Percentiles rank a stretch among this genome's conserved stretches.
Evolutionary conservation across 805 yeast species (phyloP).

Genomic region (Metschnikowia hibisci): DNA sequence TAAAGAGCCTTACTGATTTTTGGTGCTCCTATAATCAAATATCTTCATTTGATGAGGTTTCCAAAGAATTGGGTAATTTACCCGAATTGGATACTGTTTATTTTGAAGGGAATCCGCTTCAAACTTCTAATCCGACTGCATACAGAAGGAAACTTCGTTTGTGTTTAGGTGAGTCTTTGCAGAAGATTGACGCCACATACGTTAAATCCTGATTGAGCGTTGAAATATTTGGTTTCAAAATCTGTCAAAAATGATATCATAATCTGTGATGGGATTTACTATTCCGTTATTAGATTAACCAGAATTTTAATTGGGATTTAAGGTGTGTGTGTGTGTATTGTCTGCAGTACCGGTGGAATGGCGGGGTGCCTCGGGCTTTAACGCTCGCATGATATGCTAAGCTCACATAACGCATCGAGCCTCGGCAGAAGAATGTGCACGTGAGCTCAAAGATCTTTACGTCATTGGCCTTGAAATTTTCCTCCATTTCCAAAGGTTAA

Average conservation of each 20-base stretch:
- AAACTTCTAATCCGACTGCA: constrained; percentile 64
- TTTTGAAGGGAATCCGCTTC: constrained; percentile 91
- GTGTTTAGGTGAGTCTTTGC: constrained; percentile 63
- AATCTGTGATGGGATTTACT: too few relatives aligned
- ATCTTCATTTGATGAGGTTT: constrained; percentile 64
- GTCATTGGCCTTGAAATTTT: too few relatives aligned
- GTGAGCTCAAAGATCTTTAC: too few relatives aligned
- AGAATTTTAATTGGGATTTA: neutral
- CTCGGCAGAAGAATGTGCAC: too few relatives aligned
- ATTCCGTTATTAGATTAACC: neutral
- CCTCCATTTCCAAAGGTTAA: too few relatives aligned
- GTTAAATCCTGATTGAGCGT: constrained; percentile 28
- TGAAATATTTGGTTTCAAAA: too few relatives aligned
- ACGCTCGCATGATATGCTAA: too few relatives aligned
- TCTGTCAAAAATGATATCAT: too few relatives aligned
- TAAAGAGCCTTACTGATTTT: constrained; percentile 74
- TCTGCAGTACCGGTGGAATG: neutral
- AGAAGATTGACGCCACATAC: constrained; percentile 90
- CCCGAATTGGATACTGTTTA: constrained; percentile 80
- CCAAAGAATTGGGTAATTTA: constrained; percentile 57
- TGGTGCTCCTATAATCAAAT: constrained; percentile 87
- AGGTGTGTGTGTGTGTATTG: neutral
- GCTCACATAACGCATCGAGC: too few relatives aligned
- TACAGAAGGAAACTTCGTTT: constrained; percentile 81
- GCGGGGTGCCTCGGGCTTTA: neutral